Evolutionary conservation across 2,329 filamentous ascomycete species (phyloP).

Genomic region (Penicillium sp.): DNA sequence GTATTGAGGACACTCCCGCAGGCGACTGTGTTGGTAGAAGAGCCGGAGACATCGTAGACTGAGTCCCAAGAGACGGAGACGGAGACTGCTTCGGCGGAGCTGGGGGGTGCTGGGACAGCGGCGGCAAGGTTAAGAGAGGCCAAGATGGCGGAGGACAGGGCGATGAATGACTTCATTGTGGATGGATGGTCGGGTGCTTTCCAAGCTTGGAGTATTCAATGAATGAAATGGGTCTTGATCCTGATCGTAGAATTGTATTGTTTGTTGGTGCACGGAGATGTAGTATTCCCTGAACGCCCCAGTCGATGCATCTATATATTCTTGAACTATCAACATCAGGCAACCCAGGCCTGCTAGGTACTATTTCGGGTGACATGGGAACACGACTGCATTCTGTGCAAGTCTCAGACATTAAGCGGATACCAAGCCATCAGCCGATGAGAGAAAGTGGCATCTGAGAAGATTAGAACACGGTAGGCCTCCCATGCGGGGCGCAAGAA

Average conservation of each 20-base stretch:
- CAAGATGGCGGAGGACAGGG: conserved; percentile 23
- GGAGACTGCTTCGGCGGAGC: conserved; percentile 9
- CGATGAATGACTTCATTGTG: conserved; percentile 31
- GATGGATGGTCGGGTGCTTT: neutral
- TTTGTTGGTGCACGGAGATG: neutral
- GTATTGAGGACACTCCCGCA: conserved; percentile 38
- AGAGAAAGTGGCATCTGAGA: neutral
- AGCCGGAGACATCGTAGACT: conserved; percentile 64
- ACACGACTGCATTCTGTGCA: conserved; percentile 9
- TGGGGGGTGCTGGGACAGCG: conserved; percentile 24
- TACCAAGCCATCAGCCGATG: neutral
- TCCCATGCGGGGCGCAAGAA: conserved; percentile 7
- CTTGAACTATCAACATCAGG: neutral
- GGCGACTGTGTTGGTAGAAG: conserved; percentile 57
- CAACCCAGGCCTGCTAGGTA: conserved; percentile 3
- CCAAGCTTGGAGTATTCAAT: neutral
- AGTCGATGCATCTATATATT: conserved; percentile 16
- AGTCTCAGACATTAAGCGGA: conserved; percentile 19
- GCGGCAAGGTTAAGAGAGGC: conserved; percentile 24
- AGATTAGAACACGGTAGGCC: conserved; percentile 1
- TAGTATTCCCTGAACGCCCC: neutral
- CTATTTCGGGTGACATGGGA: conserved; percentile 10
- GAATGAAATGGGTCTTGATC: neutral
- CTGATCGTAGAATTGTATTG: neutral
- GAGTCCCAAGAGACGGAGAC: conserved; percentile 68